These are phyloP conservation scores for Raffaelea albimanens DNA, from an alignment of 2,329 filamentous ascomycete genomes.

Conservation along the genomic window DNA sequence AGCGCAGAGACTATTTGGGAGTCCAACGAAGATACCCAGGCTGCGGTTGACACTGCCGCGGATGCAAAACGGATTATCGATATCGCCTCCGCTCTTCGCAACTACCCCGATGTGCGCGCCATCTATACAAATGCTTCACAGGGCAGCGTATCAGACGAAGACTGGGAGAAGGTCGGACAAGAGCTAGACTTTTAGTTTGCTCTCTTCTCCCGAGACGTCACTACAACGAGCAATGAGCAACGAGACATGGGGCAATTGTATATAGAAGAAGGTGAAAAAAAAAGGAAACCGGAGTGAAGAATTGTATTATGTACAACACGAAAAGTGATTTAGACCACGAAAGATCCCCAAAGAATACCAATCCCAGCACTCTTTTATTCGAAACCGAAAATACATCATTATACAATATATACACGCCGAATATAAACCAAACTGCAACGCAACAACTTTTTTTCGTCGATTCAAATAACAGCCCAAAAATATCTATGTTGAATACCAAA, in stretches of 20 bases:
- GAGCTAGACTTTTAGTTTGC: conserved; percentile 39
- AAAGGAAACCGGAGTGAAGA: background rate
- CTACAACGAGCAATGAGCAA: too few species aligned
- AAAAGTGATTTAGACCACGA: background rate
- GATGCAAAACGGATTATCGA: conserved; percentile 47
- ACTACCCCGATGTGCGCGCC: conserved; percentile 64
- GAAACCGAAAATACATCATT: too few species aligned
- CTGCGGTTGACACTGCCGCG: conserved; percentile 48
- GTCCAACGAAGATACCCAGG: conserved; percentile 69
- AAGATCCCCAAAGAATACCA: background rate
- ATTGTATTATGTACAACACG: conserved; percentile 6
- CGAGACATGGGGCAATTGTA: background rate
- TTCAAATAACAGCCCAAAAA: too few species aligned
- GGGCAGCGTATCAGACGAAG: conserved; percentile 40
- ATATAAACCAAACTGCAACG: too few species aligned
- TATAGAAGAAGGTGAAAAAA: conserved; percentile 8
- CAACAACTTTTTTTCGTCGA: too few species aligned
- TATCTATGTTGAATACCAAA: too few species aligned
- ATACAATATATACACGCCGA: too few species aligned
- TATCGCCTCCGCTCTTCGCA: conserved; percentile 51
- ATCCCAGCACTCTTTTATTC: too few species aligned
- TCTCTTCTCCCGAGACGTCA: too few species aligned
- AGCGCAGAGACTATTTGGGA: conserved; percentile 78
- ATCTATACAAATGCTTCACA: conserved; percentile 63
- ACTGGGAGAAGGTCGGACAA: conserved; percentile 44